Conservation (phyloP, 805 yeast species). For the Candida ponderosae region DNA sequence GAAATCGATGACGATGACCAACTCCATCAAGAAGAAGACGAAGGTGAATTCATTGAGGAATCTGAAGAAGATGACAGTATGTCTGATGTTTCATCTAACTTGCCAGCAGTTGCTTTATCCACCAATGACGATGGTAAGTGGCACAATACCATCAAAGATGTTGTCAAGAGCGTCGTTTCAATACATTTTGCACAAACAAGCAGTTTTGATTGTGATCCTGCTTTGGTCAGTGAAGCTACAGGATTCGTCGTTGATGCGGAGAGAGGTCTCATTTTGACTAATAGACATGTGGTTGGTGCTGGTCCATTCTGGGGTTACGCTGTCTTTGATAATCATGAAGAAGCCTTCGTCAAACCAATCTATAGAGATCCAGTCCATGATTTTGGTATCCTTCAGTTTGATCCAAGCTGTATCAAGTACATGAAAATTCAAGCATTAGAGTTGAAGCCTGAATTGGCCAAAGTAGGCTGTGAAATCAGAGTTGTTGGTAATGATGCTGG, state of each 20-base stretch:
- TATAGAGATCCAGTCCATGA: constrained; percentile 95
- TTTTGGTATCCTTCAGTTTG: constrained; percentile 80
- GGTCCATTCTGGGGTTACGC: constrained; percentile 92
- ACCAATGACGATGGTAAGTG: constrained; percentile 38
- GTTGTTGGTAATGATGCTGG: constrained; percentile 97
- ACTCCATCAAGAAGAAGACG: neutral
- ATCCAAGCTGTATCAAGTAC: constrained; percentile 65
- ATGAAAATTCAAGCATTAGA: constrained; percentile 61
- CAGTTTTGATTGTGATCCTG: constrained; percentile 78
- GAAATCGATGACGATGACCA: neutral
- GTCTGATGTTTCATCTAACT: neutral
- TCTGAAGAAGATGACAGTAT: neutral
- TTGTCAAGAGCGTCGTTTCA: constrained; percentile 81
- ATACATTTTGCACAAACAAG: constrained; percentile 84
- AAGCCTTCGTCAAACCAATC: constrained; percentile 75
- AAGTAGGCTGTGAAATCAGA: constrained; percentile 88
- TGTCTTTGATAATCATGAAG: constrained; percentile 92
- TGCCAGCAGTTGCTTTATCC: neutral
- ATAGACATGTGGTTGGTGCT: constrained; percentile 92
- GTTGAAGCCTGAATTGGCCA: constrained; percentile 74
- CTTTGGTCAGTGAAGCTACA: constrained; percentile 84
- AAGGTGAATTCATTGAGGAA: neutral
- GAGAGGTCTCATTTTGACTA: constrained; percentile 79
- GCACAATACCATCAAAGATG: constrained; percentile 76
- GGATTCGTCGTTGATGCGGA: constrained; percentile 88